Evolutionary conservation across 2,329 filamentous ascomycete genomes (phyloP).

Genomic region (Rutstroemia sp.): DNA sequence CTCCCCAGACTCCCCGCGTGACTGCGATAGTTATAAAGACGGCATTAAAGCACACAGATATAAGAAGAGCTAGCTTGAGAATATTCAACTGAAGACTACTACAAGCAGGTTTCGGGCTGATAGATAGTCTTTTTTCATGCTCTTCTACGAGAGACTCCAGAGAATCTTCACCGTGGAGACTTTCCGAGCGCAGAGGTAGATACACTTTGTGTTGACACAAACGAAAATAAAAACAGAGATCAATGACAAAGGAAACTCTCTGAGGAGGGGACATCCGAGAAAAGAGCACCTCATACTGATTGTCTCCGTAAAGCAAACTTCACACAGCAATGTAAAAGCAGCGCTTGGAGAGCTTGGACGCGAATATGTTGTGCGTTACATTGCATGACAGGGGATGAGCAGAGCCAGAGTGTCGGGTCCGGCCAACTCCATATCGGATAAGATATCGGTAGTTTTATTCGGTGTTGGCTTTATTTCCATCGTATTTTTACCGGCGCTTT

Average conservation of each 20-base stretch:
- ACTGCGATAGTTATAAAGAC: neutral
- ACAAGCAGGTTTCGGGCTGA: neutral
- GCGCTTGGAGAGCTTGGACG: neutral
- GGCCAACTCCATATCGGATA: no score
- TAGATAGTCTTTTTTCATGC: neutral
- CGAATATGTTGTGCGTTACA: no score
- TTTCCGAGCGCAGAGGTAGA: neutral
- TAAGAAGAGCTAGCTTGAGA: neutral
- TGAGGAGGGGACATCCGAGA: neutral
- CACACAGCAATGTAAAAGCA: neutral
- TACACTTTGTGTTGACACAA: neutral
- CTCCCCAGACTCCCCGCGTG: no score
- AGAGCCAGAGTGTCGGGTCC: no score
- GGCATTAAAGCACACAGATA: neutral
- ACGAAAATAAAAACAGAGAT: neutral
- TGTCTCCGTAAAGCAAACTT: neutral
- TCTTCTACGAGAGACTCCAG: neutral
- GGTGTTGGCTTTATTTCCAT: conserved; percentile 40
- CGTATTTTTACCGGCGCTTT: conserved; percentile 38
- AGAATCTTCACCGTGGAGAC: neutral
- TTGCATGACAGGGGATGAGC: no score
- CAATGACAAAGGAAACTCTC: neutral
- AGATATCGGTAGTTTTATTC: conserved; percentile 16
- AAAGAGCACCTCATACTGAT: neutral
- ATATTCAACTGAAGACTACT: neutral